These are phyloP conservation scores for Saturnispora silvae DNA, from an alignment of 805 yeast genomes.

Conservation along the genomic window DNA sequence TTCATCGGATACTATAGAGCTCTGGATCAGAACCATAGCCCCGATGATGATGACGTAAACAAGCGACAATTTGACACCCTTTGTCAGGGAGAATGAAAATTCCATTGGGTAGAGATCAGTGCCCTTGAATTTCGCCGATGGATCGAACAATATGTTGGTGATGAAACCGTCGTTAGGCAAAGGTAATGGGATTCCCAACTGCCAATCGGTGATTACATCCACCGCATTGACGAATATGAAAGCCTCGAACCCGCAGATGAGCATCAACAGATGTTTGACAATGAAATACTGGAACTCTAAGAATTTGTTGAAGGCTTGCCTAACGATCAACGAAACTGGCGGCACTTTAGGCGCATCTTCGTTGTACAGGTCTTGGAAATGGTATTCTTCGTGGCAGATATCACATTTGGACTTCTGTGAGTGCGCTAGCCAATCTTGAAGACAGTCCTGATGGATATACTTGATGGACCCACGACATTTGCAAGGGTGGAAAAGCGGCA, in stretches of 20 bases:
- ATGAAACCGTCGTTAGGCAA: conserved; percentile 17
- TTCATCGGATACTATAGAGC: conserved; percentile 61
- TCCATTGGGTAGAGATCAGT: too few relatives aligned
- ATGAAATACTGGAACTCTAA: conserved; percentile 6
- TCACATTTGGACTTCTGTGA: conserved; percentile 66
- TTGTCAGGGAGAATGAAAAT: conserved; percentile 8
- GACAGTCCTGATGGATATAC: conserved; percentile 87
- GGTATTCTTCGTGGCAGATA: conserved; percentile 71
- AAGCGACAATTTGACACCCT: conserved; percentile 13
- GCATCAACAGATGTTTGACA: conserved; percentile 8
- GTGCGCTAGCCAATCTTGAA: conserved; percentile 77
- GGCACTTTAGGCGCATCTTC: conserved; percentile 39
- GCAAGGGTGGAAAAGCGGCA: conserved; percentile 87
- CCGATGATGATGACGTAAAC: conserved; percentile 18
- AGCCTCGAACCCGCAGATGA: too few relatives aligned
- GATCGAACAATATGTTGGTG: conserved; percentile 11
- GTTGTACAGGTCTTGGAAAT: conserved; percentile 33
- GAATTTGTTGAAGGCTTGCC: conserved; percentile 19
- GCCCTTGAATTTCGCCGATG: too few relatives aligned
- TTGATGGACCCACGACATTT: conserved; percentile 88
- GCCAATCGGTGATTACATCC: conserved; percentile 45
- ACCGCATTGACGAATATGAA: conserved; percentile 40
- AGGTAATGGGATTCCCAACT: conserved; percentile 44
- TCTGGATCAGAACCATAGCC: conserved; percentile 31
- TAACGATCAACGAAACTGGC: conserved; percentile 42